phyloP scores from a whole-genome alignment of 2,329 filamentous ascomycete genomes.

The Beauveria sp. region DNA sequence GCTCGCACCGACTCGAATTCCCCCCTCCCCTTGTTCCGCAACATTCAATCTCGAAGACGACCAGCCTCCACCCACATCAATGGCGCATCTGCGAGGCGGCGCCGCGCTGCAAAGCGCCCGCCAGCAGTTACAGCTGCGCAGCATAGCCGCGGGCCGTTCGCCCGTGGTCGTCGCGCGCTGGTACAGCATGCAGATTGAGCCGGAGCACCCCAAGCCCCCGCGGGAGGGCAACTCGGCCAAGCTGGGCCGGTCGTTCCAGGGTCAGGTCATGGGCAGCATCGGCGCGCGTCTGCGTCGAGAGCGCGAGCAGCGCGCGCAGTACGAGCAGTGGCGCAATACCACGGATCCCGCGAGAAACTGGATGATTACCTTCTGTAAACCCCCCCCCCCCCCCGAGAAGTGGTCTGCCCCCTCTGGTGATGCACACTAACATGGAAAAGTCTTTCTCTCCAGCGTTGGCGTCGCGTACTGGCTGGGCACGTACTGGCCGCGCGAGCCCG shows the following conservation, averaged over 20 bases:
- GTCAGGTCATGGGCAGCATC: slow-evolving; percentile 54
- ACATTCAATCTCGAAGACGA: neutral
- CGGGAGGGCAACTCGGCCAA: slow-evolving; percentile 30
- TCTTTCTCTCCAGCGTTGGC: slow-evolving; percentile 43
- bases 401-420: neutral
- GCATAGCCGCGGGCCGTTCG: slow-evolving; percentile 1
- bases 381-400: no score
- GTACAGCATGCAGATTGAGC: slow-evolving; percentile 30
- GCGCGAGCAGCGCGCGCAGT: slow-evolving; percentile 44
- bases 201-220: slow-evolving; percentile 24
- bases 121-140: slow-evolving; percentile 7
- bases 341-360: slow-evolving; percentile 38
- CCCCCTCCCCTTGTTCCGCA: no score
- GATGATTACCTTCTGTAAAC: slow-evolving; percentile 46
- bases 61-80: slow-evolving; percentile 12
- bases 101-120: slow-evolving; percentile 22
- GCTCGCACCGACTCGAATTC: neutral
- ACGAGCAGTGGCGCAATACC: slow-evolving; percentile 33
- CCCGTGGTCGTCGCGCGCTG: slow-evolving; percentile 17
- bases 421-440: slow-evolving; percentile 23
- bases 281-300: slow-evolving; percentile 47
- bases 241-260: slow-evolving; percentile 41
- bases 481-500: slow-evolving; percentile 41
- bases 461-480: slow-evolving; percentile 54
- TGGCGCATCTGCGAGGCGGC: slow-evolving; percentile 28